phyloP scores from a whole-genome alignment of 164 flowering plant genomes.

The Santalum album region DNA sequence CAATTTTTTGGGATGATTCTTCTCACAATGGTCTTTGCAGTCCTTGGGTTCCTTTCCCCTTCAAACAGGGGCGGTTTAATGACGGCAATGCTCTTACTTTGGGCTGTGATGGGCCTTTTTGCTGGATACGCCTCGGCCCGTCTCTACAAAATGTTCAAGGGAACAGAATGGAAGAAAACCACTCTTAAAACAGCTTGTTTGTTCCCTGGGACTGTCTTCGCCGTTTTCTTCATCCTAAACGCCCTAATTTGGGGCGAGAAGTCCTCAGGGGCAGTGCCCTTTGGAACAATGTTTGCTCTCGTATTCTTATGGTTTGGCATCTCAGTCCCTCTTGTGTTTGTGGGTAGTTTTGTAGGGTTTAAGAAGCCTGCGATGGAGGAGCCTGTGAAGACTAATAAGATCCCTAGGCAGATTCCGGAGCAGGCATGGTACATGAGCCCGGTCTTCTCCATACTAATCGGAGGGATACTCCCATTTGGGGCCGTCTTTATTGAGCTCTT shows the following conservation, averaged over 20 bases:
- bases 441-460: constrained; percentile 59
- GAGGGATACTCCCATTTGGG: constrained; percentile 90
- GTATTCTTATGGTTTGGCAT: constrained; percentile 80
- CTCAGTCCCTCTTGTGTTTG: constrained; percentile 82
- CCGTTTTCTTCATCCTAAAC: constrained; percentile 66
- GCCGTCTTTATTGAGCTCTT: constrained; percentile 91
- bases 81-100: constrained; percentile 84
- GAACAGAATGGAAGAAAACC: constrained; percentile 78
- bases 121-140: constrained; percentile 85
- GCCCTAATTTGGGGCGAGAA: constrained; percentile 78
- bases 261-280: constrained; percentile 84
- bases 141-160: constrained; percentile 83
- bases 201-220: constrained; percentile 62
- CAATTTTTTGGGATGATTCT: constrained; percentile 87
- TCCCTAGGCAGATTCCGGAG: constrained; percentile 81
- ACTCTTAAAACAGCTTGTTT: constrained; percentile 67
- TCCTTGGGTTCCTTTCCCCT: constrained; percentile 84
- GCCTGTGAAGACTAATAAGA: constrained; percentile 83
- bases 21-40: constrained; percentile 77
- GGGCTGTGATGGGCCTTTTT: constrained; percentile 88
- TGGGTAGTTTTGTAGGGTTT: constrained; percentile 77
- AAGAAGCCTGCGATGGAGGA: constrained; percentile 76
- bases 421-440: constrained; percentile 91
- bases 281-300: constrained; percentile 85
- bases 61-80: constrained; percentile 81